Percentiles rank a stretch among this genome's conserved stretches.
phyloP scores from a whole-genome alignment of 768 basidiomycete species.

The Hygrophoropsis aurantiaca region DNA sequence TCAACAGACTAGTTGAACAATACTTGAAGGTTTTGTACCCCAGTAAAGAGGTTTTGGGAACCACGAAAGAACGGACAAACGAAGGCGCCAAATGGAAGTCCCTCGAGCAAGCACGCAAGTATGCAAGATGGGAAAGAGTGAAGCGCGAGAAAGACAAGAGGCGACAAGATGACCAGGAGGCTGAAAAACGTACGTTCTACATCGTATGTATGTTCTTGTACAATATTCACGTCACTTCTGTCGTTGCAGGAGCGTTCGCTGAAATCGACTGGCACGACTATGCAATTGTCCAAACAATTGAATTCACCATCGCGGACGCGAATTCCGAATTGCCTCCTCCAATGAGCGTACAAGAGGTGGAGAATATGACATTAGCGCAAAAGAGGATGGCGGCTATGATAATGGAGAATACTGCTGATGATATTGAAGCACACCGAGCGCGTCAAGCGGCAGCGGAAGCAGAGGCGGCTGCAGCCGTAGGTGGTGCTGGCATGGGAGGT shows the following conservation, averaged over 20 bases:
- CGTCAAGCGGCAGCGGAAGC: slow-evolving; percentile 84
- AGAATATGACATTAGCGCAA: slow-evolving; percentile 95
- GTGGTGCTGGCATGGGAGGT: slow-evolving; percentile 50
- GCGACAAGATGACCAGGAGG: slow-evolving; percentile 88
- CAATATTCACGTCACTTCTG: slow-evolving; percentile 9
- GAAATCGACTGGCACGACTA: slow-evolving; percentile 99
- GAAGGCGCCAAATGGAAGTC: slow-evolving; percentile 74
- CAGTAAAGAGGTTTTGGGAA: slow-evolving; percentile 67
- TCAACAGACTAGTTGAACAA: slow-evolving; percentile 96
- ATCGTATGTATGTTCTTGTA: background rate
- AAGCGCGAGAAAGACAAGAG: slow-evolving; percentile 85
- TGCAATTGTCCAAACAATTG: slow-evolving; percentile 96
- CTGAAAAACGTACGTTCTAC: slow-evolving; percentile 72
- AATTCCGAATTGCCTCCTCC: slow-evolving; percentile 93
- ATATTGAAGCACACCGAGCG: slow-evolving; percentile 79
- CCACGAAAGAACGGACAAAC: slow-evolving; percentile 67
- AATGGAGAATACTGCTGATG: slow-evolving; percentile 90
- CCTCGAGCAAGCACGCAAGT: slow-evolving; percentile 69
- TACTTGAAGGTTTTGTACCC: slow-evolving; percentile 91
- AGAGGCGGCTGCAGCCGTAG: slow-evolving; percentile 79
- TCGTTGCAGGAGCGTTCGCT: slow-evolving; percentile 79
- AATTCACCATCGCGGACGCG: slow-evolving; percentile 92
- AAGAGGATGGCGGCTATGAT: slow-evolving; percentile 98
- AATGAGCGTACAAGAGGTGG: slow-evolving; percentile 92
- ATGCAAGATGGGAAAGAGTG: slow-evolving; percentile 87